phyloP scores from a whole-genome alignment of 192 early-diverging fungal genomes.

The Chytriomyces confervae region DNA sequence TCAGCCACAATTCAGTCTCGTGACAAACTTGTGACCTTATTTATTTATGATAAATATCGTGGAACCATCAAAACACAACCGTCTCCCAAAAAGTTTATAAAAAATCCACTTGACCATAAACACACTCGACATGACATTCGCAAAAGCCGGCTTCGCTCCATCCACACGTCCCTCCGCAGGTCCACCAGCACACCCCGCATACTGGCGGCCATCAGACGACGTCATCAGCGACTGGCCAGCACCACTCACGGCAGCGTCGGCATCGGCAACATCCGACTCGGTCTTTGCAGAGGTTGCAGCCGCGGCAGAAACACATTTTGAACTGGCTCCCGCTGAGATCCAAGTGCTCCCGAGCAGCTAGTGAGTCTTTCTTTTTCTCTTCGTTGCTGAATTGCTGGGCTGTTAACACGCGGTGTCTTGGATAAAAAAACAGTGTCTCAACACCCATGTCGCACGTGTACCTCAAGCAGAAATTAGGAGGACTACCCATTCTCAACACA shows the following conservation, averaged over 20 bases:
- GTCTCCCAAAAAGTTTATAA: too few species aligned
- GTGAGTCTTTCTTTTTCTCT: background rate
- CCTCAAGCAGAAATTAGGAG: background rate
- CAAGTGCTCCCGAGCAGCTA: background rate
- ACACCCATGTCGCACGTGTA: conserved; percentile 18
- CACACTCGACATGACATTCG: too few species aligned
- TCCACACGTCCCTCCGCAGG: background rate
- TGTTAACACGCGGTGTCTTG: background rate
- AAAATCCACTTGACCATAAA: too few species aligned
- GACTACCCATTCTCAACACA: conserved; percentile 21
- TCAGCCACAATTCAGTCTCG: too few species aligned
- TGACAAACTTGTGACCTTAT: too few species aligned
- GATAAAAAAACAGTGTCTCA: background rate
- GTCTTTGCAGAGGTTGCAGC: background rate
- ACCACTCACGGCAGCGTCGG: background rate
- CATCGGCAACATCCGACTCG: background rate
- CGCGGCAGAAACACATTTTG: background rate
- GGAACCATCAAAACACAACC: too few species aligned
- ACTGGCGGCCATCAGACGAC: conserved; percentile 2
- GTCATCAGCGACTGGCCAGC: background rate
- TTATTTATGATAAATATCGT: too few species aligned
- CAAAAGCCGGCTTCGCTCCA: too few species aligned
- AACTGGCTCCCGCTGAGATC: background rate
- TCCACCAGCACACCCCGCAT: background rate
- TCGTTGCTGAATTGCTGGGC: too few species aligned